Conservation (phyloP, 371 early-diverging fungal species). For the Mortierella polycephala region DNA sequence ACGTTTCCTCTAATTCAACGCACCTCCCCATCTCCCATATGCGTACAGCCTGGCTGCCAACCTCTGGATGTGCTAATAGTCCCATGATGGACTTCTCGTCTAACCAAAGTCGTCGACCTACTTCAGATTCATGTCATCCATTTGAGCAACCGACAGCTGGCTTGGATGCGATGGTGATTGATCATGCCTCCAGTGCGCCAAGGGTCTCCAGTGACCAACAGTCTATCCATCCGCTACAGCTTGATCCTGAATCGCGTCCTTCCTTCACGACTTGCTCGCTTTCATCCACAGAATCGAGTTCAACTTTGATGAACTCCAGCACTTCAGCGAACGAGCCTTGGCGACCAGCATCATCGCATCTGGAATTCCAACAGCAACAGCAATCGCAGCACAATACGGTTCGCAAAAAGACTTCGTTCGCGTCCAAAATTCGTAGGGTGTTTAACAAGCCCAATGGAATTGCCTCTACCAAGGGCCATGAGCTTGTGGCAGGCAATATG, state of each 20-base stretch:
- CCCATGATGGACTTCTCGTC: too few relatives aligned
- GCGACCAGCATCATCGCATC: background rate
- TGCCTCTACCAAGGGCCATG: conserved; percentile 15
- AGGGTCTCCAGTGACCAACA: conserved; percentile 15
- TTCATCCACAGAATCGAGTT: background rate
- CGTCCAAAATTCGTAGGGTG: conserved; percentile 48
- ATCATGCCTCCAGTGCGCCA: conserved; percentile 4
- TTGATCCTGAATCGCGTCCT: conserved; percentile 16
- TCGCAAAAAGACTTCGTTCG: too few relatives aligned
- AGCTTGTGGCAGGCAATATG: conserved; percentile 1
- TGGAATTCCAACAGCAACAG: conserved; percentile 10
- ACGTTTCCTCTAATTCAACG: too few relatives aligned
- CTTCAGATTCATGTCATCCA: conserved; percentile 1
- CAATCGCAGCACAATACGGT: too few relatives aligned
- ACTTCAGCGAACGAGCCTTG: background rate
- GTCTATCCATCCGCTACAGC: conserved; percentile 33
- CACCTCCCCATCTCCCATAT: too few relatives aligned
- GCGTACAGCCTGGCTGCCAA: too few relatives aligned
- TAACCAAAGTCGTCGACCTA: conserved; percentile 12
- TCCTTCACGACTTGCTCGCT: conserved; percentile 2
- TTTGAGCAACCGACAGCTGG: background rate
- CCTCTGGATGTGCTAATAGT: too few relatives aligned
- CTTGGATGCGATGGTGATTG: background rate
- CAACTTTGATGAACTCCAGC: too few relatives aligned
- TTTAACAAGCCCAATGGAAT: conserved; percentile 25